Evolutionary conservation across 495 filamentous ascomycete species (phyloP), one percentile per base, ranked within the genome.

Genomic region (Thermochaetoides thermophila): DNA sequence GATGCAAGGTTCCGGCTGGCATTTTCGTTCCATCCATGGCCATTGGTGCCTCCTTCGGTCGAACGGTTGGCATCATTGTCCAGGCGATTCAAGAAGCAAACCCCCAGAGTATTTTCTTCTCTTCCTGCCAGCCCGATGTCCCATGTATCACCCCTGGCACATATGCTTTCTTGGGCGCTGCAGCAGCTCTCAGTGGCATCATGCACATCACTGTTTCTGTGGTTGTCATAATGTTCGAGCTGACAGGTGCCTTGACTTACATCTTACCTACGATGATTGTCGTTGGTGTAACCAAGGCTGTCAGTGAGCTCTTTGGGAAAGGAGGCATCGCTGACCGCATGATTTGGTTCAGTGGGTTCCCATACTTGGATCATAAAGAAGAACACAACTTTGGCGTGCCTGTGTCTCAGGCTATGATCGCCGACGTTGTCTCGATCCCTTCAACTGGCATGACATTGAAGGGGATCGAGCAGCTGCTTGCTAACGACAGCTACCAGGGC

Each of bases 341-440:
- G 83, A 97, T 97, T 40, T 96, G 85, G 86, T 93, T 95, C 64
- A 97, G 82, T 48, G 89, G 89, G 12, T 95, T 96, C 49, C 89
- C 89, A 0, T 96, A 92, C 63, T 69, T 97, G 3, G 89, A 97
- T 57, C 93, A 84, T 56, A 97, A 97, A 52, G 91, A 96, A 58
- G 91, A 96, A 32, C 89, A 96, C 53, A 84, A 84, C 30, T 95
- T 96, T 55, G 87, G 87, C 22, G 89, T 96, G 3, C 83, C 89
- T 0, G 87, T 96, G 18, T 92, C 84, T 3, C 74, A 81, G 39
- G 83, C 81, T 38, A 96, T 95, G 89, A 93, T 81, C 1, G 69
- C 68, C 11, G 74, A 84, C 38, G 66, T 93, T 8, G 64, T 72
- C 4, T 69, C 76, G 0, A 66, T 97, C 8, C 83, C 85, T 13